phyloP scores from a whole-genome alignment of 2,329 filamentous ascomycete species.

The Nemania abortiva region DNA sequence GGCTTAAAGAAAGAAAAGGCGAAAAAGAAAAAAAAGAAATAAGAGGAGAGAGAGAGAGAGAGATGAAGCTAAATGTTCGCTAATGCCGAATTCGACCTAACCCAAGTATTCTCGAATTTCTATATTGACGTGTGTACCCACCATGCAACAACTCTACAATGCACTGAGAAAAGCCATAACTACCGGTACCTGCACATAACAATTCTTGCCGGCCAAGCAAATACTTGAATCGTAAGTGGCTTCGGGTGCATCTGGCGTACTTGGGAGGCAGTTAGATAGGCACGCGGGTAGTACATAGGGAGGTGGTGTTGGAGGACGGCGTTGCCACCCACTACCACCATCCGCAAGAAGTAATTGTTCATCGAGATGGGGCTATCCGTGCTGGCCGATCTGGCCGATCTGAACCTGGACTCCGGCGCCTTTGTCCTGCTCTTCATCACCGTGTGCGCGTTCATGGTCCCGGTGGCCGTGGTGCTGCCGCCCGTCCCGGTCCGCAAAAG shows the following conservation, averaged over 20 bases:
- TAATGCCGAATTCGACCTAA: neutral
- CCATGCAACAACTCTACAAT: constrained; percentile 10
- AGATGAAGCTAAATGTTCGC: neutral
- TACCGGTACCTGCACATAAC: neutral
- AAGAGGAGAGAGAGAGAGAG: neutral
- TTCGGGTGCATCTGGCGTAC: neutral
- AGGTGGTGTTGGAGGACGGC: neutral
- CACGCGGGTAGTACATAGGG: neutral
- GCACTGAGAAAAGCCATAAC: constrained; percentile 6
- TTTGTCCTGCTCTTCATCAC: constrained; percentile 48
- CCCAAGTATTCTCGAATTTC: neutral
- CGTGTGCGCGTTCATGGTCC: constrained; percentile 62
- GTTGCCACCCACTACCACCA: neutral
- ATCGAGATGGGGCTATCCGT: constrained; percentile 35
- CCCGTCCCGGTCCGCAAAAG: constrained; percentile 64
- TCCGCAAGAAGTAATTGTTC: neutral
- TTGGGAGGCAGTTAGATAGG: neutral
- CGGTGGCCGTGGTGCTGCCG: constrained; percentile 66
- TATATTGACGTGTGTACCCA: neutral
- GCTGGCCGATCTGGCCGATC: constrained; percentile 36
- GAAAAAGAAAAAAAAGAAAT: no score
- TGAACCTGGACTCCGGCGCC: constrained; percentile 46
- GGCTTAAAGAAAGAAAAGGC: neutral
- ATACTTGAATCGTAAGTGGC: constrained; percentile 3
- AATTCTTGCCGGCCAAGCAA: constrained; percentile 33